These are phyloP conservation scores for Phyllosticta citribraziliensis DNA, from an alignment of 2,329 filamentous ascomycete species.

Conservation along the genomic window DNA sequence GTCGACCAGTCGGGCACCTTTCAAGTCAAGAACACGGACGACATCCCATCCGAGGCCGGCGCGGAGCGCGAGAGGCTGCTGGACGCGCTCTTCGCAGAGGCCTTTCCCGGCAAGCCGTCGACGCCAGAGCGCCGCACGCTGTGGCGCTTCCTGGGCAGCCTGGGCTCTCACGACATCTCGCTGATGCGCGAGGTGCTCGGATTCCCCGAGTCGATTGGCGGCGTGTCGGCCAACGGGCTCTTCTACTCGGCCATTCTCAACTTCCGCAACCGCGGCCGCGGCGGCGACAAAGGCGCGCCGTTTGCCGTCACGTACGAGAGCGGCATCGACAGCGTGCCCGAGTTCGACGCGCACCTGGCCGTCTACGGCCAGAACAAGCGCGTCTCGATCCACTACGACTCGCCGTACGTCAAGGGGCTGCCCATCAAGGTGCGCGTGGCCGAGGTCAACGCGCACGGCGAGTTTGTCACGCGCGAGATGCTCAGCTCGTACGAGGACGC, in stretches of 20 bases:
- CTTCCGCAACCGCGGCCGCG: conserved; percentile 1
- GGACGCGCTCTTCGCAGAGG: conserved; percentile 23
- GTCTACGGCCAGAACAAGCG: conserved; percentile 46
- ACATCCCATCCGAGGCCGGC: conserved; percentile 26
- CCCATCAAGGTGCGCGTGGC: conserved; percentile 40
- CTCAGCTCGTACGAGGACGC: conserved; percentile 28
- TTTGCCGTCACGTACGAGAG: conserved; percentile 50
- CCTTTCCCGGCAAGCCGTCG: conserved; percentile 20
- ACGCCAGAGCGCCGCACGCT: conserved; percentile 20
- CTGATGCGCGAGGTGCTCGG: conserved; percentile 9
- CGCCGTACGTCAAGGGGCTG: conserved; percentile 48
- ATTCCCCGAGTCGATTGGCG: conserved; percentile 1
- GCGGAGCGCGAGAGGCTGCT: conserved; percentile 17
- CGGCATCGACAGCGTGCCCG: conserved; percentile 43
- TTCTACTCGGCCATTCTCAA: conserved; percentile 8
- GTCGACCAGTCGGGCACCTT: conserved; percentile 42
- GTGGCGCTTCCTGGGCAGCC: conserved; percentile 36
- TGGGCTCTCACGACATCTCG: conserved; percentile 37
- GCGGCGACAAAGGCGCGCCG: conserved; percentile 22
- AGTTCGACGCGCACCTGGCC: conserved; percentile 44
- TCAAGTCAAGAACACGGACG: conserved; percentile 31
- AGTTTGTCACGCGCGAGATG: conserved; percentile 20
- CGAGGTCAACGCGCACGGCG: conserved; percentile 31
- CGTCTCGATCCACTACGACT: conserved; percentile 46
- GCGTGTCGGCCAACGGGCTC: conserved; percentile 5